A percentile compares a stretch with the other conserved stretches of the same genome.
Conservation (phyloP, 257 asterid species). For the Primulina tabacum region DNA sequence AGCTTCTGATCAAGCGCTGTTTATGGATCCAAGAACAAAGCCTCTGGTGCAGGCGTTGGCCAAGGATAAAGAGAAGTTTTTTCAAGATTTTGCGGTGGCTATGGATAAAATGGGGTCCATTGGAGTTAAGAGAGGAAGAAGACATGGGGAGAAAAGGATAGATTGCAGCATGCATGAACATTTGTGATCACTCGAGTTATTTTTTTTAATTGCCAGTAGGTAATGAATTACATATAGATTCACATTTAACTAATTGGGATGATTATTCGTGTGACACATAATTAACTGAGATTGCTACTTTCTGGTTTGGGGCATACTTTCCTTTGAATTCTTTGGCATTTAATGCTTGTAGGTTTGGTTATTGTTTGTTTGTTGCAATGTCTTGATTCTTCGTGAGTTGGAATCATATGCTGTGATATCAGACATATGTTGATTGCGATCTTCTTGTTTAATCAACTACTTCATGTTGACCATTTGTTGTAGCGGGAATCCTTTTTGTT, state of each 20-base stretch:
- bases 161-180: conserved; percentile 50
- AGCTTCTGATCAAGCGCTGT: conserved; percentile 69
- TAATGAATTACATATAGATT: not conserved
- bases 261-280: not conserved
- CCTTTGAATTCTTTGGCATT: not conserved
- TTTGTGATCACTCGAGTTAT: too few species aligned
- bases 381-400: not conserved
- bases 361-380: not conserved
- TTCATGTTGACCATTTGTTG: too few species aligned
- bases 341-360: not conserved
- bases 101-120: conserved; percentile 96
- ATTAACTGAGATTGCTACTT: not conserved
- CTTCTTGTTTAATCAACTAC: too few species aligned
- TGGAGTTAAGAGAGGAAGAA: conserved; percentile 77
- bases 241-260: not conserved
- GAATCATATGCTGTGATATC: not conserved
- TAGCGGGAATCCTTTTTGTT: too few species aligned
- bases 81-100: conserved; percentile 66
- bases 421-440: not conserved
- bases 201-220: not conserved
- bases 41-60: conserved; percentile 68
- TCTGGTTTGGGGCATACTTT: not conserved
- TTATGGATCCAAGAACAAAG: conserved; percentile 74
- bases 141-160: conserved; percentile 78
- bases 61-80: conserved; percentile 63